Base-by-base conservation (phyloP, 2,329 filamentous ascomycete species). In the Endothia cerciana region DNA sequence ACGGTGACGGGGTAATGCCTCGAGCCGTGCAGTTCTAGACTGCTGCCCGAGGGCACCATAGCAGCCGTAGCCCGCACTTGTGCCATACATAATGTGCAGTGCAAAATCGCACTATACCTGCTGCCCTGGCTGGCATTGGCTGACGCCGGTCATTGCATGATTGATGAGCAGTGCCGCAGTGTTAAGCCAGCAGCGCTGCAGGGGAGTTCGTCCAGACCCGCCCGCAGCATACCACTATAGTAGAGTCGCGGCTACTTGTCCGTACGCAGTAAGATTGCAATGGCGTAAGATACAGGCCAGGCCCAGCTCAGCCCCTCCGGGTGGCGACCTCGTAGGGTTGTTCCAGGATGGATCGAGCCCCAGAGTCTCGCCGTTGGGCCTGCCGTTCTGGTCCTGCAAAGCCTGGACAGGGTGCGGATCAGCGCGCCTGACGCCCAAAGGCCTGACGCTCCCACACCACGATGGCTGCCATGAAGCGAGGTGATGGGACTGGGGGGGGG, bases 211-310 rank as follows among this genome's bases (percentile, higher is more conserved):
- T 59, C 59, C 59, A 53, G 43, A 51, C 53, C 63, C 65, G 65
- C 53, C 51, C 59, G 62, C 62, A 58, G 38, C 47, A 15, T 28
- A 45, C 25, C 28, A 49, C 57, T 55, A n/a, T n/a, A n/a, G n/a
- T 64, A 36, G 56, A 45, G 61, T 60, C 33, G 59, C 56, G 57
- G 47, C 40, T 28, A 40, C 38, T 19, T 55, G 30, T 43, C 49
- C 55, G 47, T 62, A 59, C 43, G 62, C 55, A 49, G 65, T 65
- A 67, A 55, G 51, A 58, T 62, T 58, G 63, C 65, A 49, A 40
- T 45, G 62, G 60, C 65, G 65, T 67, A 67, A 65, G 65, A 60
- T 67, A 64, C 61, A 56, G n/a, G 62, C 57, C 65, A 61, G 47
- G n/a, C 58, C 57, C 65, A 61, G 47, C 57, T 56, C 62, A 60